Base-by-base conservation (phyloP, 192 early-diverging fungal species). In the Linnemannia exigua region DNA sequence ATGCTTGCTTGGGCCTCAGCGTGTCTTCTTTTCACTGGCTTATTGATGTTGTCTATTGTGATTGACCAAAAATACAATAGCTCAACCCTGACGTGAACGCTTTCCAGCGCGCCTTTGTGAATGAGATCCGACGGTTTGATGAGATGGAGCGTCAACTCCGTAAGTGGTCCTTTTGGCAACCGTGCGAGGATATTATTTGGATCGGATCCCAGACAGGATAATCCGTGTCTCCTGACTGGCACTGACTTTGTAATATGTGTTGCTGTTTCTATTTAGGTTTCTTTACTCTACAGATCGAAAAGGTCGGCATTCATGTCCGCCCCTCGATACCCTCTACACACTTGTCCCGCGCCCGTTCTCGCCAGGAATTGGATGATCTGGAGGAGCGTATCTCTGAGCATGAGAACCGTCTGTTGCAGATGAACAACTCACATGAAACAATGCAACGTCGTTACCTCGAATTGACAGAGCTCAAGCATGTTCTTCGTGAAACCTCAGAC, bases 111-210 rank as follows among this genome's bases (percentile, higher is more conserved):
- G 93, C 97, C 28, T 99, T 97, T 88, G 99, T 99, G 31, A 94
- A 90, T 72, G 97, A 99, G 87, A 98, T 99, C 84, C 93, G 97
- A 79, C 94, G 97, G 51, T 92, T 98, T 38, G 97, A 99, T 86
- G 99, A 99, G 88, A 96, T 99, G 93, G 97, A 99, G 87, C 94
- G 99, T 74, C 96, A 96, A 78, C 90, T 97, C 69, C 96, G 98
- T 96, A 91, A 89, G 94, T 89, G 20, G 54, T 51, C 22, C 14
- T 28, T 20, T 19, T 73, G 9, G 41, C 9, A 3, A 44, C 41
- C 41, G 41, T 44, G 41, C 41, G 41, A 44, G 41, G 41, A 44
- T 3, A 44, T 9, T 47, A 37, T 25, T 51, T 67, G 63, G 35
- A 68, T 22, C 22, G 36, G 58, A 77, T 31, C 31, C n/a, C 71